Evolutionary conservation across 805 yeast species (phyloP).

Genomic region (Cyberlindnera amylophila): DNA sequence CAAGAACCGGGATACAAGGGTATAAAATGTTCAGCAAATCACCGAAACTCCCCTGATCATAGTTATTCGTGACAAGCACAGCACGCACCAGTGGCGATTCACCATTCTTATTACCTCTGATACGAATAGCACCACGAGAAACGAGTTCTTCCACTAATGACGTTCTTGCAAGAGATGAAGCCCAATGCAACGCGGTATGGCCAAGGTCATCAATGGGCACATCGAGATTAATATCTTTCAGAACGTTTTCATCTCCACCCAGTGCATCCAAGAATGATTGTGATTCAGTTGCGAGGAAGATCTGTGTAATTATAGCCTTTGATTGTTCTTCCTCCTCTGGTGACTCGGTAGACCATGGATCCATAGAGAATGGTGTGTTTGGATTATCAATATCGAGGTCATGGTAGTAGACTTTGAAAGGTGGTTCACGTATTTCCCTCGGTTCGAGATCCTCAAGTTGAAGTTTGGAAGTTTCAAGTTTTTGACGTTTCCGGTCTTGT

Average conservation of each 20-base stretch:
- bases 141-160: slow-evolving; percentile 68
- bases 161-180: slow-evolving; percentile 82
- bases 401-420: slow-evolving; percentile 32
- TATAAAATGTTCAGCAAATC: slow-evolving; percentile 67
- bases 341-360: slow-evolving; percentile 36
- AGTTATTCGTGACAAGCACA: slow-evolving; percentile 77
- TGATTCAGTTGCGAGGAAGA: slow-evolving; percentile 43
- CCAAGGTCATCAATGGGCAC: slow-evolving; percentile 92
- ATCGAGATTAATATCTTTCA: slow-evolving; percentile 53
- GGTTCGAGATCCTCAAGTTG: slow-evolving; percentile 4
- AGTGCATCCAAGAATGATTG: slow-evolving; percentile 30
- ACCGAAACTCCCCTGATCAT: slow-evolving; percentile 73
- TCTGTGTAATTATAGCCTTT: slow-evolving; percentile 44
- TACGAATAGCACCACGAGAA: slow-evolving; percentile 60
- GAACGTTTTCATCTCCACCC: slow-evolving; percentile 23
- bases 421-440: slow-evolving; percentile 8
- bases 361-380: slow-evolving; percentile 45
- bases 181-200: slow-evolving; percentile 93
- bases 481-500: slow-evolving; percentile 8
- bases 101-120: slow-evolving; percentile 76
- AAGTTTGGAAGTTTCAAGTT: neutral
- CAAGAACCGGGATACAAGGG: slow-evolving; percentile 65
- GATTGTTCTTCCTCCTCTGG: slow-evolving; percentile 39
- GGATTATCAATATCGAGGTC: slow-evolving; percentile 38
- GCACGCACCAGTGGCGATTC: slow-evolving; percentile 86